phyloP scores from a whole-genome alignment of 768 basidiomycete species.

The Podaxis pistillaris region DNA sequence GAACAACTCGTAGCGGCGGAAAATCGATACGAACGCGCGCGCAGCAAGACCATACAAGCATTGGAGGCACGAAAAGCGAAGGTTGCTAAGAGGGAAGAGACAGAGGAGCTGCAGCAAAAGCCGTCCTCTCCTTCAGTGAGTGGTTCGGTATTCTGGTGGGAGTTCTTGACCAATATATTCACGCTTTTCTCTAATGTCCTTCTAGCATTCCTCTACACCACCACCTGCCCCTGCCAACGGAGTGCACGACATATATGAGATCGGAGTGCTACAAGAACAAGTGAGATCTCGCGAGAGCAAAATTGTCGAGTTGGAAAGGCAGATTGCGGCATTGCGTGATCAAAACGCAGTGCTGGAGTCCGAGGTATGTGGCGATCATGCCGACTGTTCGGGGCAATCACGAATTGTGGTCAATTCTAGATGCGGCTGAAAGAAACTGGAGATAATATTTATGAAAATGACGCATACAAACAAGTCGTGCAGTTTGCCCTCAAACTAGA shows the following conservation, averaged over 20 bases:
- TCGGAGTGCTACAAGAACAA: constrained; percentile 39
- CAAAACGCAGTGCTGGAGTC: constrained; percentile 43
- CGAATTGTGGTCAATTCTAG: neutral
- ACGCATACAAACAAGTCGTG: constrained; percentile 9
- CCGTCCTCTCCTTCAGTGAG: constrained; percentile 73
- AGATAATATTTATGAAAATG: constrained; percentile 3
- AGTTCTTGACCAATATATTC: constrained; percentile 42
- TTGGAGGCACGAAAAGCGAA: constrained; percentile 37
- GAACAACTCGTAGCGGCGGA: constrained; percentile 55
- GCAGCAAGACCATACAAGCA: constrained; percentile 51
- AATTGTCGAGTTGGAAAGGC: constrained; percentile 46
- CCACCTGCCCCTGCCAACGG: constrained; percentile 35
- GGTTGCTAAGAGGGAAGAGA: constrained; percentile 32
- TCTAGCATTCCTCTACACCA: constrained; percentile 37
- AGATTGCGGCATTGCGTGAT: constrained; percentile 43
- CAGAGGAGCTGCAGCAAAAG: constrained; percentile 48
- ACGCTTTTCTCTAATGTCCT: constrained; percentile 44
- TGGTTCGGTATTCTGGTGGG: constrained; percentile 64
- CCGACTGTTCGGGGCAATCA: neutral
- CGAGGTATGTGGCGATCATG: constrained; percentile 34
- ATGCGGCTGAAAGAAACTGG: constrained; percentile 11
- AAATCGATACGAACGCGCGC: constrained; percentile 59
- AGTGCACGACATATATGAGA: constrained; percentile 32
- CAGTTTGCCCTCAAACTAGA: constrained; percentile 11
- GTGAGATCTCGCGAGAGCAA: constrained; percentile 43